Base-by-base conservation (phyloP, 176 grass and related monocot species). In the Secale cereale region DNA sequence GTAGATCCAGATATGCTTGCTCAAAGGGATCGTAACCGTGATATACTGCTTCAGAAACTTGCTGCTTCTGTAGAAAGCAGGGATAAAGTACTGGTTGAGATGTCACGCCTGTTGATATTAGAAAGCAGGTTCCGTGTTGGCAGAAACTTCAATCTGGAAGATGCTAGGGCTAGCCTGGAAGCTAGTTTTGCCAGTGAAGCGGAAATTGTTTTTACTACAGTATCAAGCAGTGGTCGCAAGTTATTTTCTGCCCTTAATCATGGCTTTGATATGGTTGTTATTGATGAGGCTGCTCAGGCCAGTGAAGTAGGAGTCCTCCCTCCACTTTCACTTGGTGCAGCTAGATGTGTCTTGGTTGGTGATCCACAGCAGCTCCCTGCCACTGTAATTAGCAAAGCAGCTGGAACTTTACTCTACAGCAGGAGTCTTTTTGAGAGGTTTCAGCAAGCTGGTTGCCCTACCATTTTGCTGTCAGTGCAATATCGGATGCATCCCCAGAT, bases 221-320 rank as follows among this genome's bases (percentile, higher is more conserved):
- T 99, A 35, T 99, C 97, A 37, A 99, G 97, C 78, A 96, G 93
- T 39, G 97, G 97, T 15, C 91, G 97, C 19, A 99, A 92, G 78
- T 86, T 99, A 82, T 99, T 99, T 86, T 99, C 97, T 79, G 91
- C 92, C 43, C 90, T 99, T 28, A 97, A 81, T 82, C 97, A 99
- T 89, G 97, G 97, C 63, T 99, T 99, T 73, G 97, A 99, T 89
- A 99, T 99, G 97, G 94, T 99, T 10, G 97, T 99, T 50, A 97
- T 99, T 74, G 97, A 99, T 89, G 97, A 99, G 82, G 97, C 97
- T 68, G 97, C 97, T 82, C 97, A 99, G 62, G 97, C 97, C 36
- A 99, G 97, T 88, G 97, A 99, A 90, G 91, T 99, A 79, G 97
- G 88, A 78, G 87, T 94, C 37, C 91, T 99, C 26, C 97, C 97